A percentile compares a stretch with the other conserved stretches of the same genome.
Evolutionary conservation across 2,329 filamentous ascomycete genomes (phyloP).

Genomic region (Fusarium brachygibbosum): DNA sequence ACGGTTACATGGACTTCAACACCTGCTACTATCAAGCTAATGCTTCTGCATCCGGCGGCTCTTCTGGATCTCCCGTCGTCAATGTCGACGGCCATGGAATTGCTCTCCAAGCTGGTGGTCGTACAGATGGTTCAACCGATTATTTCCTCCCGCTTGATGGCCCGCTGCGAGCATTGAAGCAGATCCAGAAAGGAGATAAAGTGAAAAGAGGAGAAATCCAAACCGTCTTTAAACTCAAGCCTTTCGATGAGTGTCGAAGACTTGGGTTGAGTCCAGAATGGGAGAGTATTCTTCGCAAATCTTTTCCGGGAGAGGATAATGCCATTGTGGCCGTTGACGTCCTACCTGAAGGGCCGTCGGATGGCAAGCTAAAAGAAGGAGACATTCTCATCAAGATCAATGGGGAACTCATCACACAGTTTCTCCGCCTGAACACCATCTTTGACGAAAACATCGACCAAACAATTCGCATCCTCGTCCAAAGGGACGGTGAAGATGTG

Average conservation of each 20-base stretch:
- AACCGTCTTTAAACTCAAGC: constrained; percentile 95
- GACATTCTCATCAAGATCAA: constrained; percentile 97
- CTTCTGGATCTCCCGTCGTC: constrained; percentile 96
- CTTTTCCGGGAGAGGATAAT: constrained; percentile 92
- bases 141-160: constrained; percentile 96
- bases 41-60: constrained; percentile 94
- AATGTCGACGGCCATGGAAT: constrained; percentile 91
- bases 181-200: constrained; percentile 80
- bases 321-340: constrained; percentile 97
- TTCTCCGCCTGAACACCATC: constrained; percentile 90
- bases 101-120: constrained; percentile 86
- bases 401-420: constrained; percentile 90
- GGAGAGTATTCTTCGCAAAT: constrained; percentile 85
- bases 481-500: constrained; percentile 88
- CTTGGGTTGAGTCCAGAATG: constrained; percentile 86
- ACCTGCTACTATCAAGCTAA: constrained; percentile 97
- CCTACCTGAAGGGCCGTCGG: constrained; percentile 87
- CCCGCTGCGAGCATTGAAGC: constrained; percentile 85
- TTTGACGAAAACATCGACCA: constrained; percentile 85
- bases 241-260: constrained; percentile 95
- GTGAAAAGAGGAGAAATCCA: constrained; percentile 93
- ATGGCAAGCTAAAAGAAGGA: constrained; percentile 84
- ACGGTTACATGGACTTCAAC: constrained; percentile 98
- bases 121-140: constrained; percentile 94
- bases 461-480: constrained; percentile 81